Evolutionary conservation across 2,329 filamentous ascomycete species (phyloP).

Genomic region (Colletotrichum scovillei): DNA sequence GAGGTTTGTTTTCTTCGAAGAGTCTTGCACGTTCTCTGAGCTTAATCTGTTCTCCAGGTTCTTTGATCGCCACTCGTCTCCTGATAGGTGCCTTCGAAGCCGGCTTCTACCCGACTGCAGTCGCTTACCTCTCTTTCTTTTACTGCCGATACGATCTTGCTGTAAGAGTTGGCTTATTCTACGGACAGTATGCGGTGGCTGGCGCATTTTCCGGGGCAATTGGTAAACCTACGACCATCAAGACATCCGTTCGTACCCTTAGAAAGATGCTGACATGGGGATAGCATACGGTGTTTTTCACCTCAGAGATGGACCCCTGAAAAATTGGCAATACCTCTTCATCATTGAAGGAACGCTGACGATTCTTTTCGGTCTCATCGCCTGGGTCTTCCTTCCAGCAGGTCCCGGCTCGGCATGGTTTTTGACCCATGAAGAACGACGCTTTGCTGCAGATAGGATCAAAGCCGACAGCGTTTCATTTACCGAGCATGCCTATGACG

Average conservation of each 20-base stretch:
- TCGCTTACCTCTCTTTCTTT: conserved; percentile 68
- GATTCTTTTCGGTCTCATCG: conserved; percentile 48
- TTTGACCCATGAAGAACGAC: conserved; percentile 48
- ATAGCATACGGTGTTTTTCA: conserved; percentile 53
- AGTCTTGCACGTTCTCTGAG: not conserved
- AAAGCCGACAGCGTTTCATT: conserved; percentile 46
- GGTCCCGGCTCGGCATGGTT: conserved; percentile 52
- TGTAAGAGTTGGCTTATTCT: conserved; percentile 64
- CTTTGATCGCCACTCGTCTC: conserved; percentile 39
- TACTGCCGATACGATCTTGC: conserved; percentile 69
- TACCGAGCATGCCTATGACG: conserved; percentile 43
- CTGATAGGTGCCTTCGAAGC: conserved; percentile 48
- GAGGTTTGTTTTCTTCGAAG: conserved; percentile 36
- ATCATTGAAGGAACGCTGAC: conserved; percentile 56
- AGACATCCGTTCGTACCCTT: not conserved
- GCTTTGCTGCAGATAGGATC: conserved; percentile 48
- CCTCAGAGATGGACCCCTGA: conserved; percentile 44
- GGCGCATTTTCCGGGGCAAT: conserved; percentile 67
- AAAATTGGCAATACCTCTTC: conserved; percentile 57
- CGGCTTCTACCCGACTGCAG: conserved; percentile 69
- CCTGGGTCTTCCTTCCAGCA: conserved; percentile 51
- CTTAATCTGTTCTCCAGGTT: conserved; percentile 20
- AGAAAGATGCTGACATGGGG: conserved; percentile 18
- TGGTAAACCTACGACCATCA: conserved; percentile 29
- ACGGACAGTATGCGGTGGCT: conserved; percentile 66